Conservation (phyloP, 1,284 basidiomycete species). For the Boletus sp. region DNA sequence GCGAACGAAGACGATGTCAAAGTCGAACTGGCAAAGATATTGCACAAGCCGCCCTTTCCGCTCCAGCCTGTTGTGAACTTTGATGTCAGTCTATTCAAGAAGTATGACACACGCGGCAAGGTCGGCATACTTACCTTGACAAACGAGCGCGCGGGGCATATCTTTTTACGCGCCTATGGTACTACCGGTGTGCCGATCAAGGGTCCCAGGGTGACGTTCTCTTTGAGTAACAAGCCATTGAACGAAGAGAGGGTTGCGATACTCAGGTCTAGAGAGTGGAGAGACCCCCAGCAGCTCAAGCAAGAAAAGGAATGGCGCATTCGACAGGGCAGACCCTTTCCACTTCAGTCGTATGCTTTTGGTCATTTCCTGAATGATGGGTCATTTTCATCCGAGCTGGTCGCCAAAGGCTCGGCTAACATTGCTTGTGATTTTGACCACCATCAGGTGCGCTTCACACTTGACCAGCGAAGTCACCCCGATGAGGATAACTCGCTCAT, state of each 20-base stretch:
- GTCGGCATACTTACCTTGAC: slow-evolving; percentile 41
- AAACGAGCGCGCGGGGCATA: slow-evolving; percentile 20
- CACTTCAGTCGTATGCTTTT: slow-evolving; percentile 38
- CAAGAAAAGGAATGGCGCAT: slow-evolving; percentile 33
- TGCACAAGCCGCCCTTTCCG: slow-evolving; percentile 43
- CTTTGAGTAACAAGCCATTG: slow-evolving; percentile 25
- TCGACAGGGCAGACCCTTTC: slow-evolving; percentile 27
- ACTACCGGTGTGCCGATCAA: slow-evolving; percentile 32
- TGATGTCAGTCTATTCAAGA: slow-evolving; percentile 38
- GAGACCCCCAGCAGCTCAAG: slow-evolving; percentile 36
- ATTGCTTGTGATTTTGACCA: slow-evolving; percentile 40
- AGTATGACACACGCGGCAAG: slow-evolving; percentile 26
- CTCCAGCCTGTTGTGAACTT: slow-evolving; percentile 36
- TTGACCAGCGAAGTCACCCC: slow-evolving; percentile 29
- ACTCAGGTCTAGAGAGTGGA: slow-evolving; percentile 35
- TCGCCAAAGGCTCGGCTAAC: slow-evolving; percentile 33
- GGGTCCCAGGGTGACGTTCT: slow-evolving; percentile 28
- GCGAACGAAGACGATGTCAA: slow-evolving; percentile 41
- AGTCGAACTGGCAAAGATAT: slow-evolving; percentile 36
- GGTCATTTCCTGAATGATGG: slow-evolving; percentile 42
- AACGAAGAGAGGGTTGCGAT: slow-evolving; percentile 27
- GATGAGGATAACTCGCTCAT: background rate
- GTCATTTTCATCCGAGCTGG: slow-evolving; percentile 41
- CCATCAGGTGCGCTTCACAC: slow-evolving; percentile 35
- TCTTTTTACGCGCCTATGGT: slow-evolving; percentile 40